phyloP scores from a whole-genome alignment of 352 stramenopile genomes.

The Halophytophthora polymorphica region DNA sequence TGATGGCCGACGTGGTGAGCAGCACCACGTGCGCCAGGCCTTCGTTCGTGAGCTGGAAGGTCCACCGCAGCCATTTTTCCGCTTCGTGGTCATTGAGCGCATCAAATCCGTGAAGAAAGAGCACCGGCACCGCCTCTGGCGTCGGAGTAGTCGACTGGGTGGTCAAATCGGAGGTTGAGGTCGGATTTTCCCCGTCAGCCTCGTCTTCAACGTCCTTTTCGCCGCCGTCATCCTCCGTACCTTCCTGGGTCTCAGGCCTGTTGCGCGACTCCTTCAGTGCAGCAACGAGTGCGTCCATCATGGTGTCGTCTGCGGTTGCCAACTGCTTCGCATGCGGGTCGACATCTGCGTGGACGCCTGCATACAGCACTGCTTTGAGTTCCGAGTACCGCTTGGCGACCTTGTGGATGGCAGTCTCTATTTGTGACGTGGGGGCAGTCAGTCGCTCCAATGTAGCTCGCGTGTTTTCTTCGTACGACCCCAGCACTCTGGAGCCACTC shows the following conservation, averaged over 20 bases:
- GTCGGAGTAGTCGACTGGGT: too few species aligned
- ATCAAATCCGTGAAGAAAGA: conserved; percentile 62
- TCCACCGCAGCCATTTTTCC: conserved; percentile 47
- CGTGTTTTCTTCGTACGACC: conserved; percentile 37
- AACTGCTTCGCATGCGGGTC: conserved; percentile 19
- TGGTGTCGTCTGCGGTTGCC: conserved; percentile 16
- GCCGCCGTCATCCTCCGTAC: neutral
- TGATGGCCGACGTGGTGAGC: conserved; percentile 38
- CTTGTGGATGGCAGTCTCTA: conserved; percentile 21
- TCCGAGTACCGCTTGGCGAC: conserved; percentile 37
- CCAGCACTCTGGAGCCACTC: conserved; percentile 23
- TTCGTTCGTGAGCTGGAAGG: conserved; percentile 37
- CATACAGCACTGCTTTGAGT: conserved; percentile 41
- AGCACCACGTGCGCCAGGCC: conserved; percentile 61
- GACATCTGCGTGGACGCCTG: conserved; percentile 41
- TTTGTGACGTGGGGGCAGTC: conserved; percentile 13
- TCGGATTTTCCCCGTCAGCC: neutral
- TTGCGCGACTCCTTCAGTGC: conserved; percentile 16
- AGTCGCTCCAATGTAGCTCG: conserved; percentile 30
- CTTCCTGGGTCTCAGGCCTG: neutral
- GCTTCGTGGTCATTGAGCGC: conserved; percentile 27
- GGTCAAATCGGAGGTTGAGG: too few species aligned
- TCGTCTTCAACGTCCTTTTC: neutral
- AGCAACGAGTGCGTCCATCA: conserved; percentile 24
- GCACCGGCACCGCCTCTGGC: conserved; percentile 27